phyloP scores from a whole-genome alignment of 345 rosid genomes.

The Rubroshorea leprosula region DNA sequence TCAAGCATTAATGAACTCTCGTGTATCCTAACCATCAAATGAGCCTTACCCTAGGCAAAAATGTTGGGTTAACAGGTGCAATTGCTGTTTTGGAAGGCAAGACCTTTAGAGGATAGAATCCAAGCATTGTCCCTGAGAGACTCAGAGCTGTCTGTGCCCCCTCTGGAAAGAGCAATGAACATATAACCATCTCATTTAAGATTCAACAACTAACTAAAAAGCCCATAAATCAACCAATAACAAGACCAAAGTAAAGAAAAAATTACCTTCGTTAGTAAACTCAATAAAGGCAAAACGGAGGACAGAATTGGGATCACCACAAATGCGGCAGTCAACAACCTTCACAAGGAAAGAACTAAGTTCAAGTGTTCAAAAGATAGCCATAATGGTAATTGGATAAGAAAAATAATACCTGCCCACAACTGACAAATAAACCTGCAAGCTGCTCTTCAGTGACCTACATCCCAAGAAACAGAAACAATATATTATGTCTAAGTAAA shows the following conservation, averaged over 20 bases:
- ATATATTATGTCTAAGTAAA: neutral
- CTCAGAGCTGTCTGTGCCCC: slow-evolving; percentile 71
- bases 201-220: too few species aligned
- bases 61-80: slow-evolving; percentile 92
- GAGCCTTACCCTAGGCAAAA: slow-evolving; percentile 77
- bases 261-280: slow-evolving; percentile 84
- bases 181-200: neutral
- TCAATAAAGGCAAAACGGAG: slow-evolving; percentile 93
- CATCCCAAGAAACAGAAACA: neutral
- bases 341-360: slow-evolving; percentile 23
- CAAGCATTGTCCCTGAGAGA: slow-evolving; percentile 82
- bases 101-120: slow-evolving; percentile 84
- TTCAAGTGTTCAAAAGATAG: neutral
- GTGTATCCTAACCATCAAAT: neutral
- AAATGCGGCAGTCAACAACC: slow-evolving; percentile 96
- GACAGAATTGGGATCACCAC: slow-evolving; percentile 93
- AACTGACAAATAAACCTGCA: slow-evolving; percentile 69
- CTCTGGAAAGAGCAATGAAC: slow-evolving; percentile 38
- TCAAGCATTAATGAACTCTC: neutral
- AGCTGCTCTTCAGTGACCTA: slow-evolving; percentile 99
- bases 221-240: neutral
- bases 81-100: slow-evolving; percentile 94
- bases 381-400: slow-evolving; percentile 6
- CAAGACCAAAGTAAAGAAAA: neutral
- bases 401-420: slow-evolving; percentile 67